Base-by-base conservation (phyloP, 768 basidiomycete species). In the Gymnopilus junonius region DNA sequence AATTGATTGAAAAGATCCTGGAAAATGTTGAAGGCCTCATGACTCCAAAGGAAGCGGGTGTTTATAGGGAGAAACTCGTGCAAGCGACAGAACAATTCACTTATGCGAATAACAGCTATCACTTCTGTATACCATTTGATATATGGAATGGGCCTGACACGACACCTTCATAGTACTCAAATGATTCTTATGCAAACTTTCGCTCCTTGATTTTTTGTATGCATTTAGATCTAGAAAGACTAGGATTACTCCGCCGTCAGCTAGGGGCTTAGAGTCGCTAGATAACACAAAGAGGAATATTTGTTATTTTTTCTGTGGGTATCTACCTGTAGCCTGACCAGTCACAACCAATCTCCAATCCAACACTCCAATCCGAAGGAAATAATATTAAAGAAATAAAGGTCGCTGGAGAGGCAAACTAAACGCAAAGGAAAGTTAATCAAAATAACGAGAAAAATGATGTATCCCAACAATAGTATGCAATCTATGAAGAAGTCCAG, bases 71-170 rank as follows among this genome's bases (percentile, higher is more conserved):
- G 50, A 61, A 70, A 42, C 71, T 84, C 66, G 51, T 74, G 45
- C 65, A 69, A 15, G 79, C 75, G 48, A 73, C 78, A 40, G 71
- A 73, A 46, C 64, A 56, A 12, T 84, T 85, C 61, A 75, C 75
- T 59, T 70, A 69, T 35, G 65, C 71, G 25, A 85, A 80, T 67
- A 78, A 83, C 64, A 72, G 73, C 34, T 77, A 76, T 66, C 80
- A 83, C 66, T 85, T 85, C 67, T 83, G 82, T 67, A 74, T 85
- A 29, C 82, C 82, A 3, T 85, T 85, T 64, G 79, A 84, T 69
- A 74, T 82, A 17, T 83, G 81, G 80, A 79, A 76, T 59, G 79
- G 73, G 43, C 71, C 71, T 14, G 73, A 73, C 39, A 34, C 65
- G 15, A 37, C 61, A 46, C 60, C 48, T 5, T 51, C 48, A 29